phyloP scores from a whole-genome alignment of 768 basidiomycete species.

The Sistotremastrum niveocremeum region DNA sequence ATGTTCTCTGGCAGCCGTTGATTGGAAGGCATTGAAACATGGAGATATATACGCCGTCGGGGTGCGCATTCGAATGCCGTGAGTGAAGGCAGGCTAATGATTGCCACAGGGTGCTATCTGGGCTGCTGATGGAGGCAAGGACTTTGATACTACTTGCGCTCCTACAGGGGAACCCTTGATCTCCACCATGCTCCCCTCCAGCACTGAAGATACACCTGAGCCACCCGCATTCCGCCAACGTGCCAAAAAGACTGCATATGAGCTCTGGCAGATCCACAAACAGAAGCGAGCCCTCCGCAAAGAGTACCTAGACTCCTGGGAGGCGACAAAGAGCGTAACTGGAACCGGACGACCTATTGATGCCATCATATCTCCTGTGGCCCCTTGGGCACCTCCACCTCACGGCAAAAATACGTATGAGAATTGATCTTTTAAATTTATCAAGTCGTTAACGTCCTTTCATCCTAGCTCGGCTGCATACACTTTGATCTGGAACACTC shows the following conservation, averaged over 20 bases:
- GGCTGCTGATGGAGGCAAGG: conserved; percentile 33
- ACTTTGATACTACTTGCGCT: conserved; percentile 25
- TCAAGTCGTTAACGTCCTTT: too few species aligned
- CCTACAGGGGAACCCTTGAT: conserved; percentile 43
- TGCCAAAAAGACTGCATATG: conserved; percentile 33
- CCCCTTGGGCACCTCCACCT: conserved; percentile 46
- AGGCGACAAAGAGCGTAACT: conserved; percentile 33
- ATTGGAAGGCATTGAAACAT: conserved; percentile 39
- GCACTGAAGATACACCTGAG: conserved; percentile 13
- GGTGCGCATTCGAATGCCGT: background rate
- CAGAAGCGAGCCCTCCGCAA: conserved; percentile 34
- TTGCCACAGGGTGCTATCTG: conserved; percentile 26
- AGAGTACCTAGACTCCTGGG: conserved; percentile 51
- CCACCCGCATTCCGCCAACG: conserved; percentile 10
- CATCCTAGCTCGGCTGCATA: conserved; percentile 27
- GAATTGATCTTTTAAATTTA: background rate
- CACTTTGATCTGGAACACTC: conserved; percentile 50
- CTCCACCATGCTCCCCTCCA: conserved; percentile 28
- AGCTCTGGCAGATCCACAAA: conserved; percentile 58
- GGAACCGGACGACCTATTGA: conserved; percentile 65
- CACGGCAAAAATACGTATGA: conserved; percentile 46
- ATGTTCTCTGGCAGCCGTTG: conserved; percentile 34
- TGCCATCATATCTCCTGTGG: conserved; percentile 54
- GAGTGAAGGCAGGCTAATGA: background rate
- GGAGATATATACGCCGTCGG: background rate